Conservation (phyloP, 306 rosid genomes). For the Citrullus mucosospermus region DNA sequence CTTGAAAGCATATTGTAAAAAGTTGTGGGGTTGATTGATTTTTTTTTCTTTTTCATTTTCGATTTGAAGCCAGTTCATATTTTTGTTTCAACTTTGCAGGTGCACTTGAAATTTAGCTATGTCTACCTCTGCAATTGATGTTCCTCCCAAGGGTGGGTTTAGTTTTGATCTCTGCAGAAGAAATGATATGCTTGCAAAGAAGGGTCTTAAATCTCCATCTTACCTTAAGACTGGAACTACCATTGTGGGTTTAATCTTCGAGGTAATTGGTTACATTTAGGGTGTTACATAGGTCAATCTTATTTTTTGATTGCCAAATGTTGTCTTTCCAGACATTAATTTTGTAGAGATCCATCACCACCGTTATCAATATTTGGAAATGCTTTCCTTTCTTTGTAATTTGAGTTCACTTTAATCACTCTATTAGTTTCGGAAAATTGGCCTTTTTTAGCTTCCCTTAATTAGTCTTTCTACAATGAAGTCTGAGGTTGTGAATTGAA, state of each 20-base stretch:
- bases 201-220: slow-evolving; percentile 46
- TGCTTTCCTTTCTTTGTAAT: neutral
- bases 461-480: neutral
- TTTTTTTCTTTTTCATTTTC: neutral
- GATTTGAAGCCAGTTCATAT: neutral
- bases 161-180: slow-evolving; percentile 83
- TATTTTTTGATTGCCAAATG: neutral
- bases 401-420: neutral
- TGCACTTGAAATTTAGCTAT: slow-evolving; percentile 20
- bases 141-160: slow-evolving; percentile 83
- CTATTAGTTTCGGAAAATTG: neutral
- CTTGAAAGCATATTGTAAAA: neutral
- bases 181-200: slow-evolving; percentile 66
- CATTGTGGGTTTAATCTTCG: slow-evolving; percentile 69
- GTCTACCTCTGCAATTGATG: slow-evolving; percentile 38
- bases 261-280: slow-evolving; percentile 25
- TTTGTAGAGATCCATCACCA: neutral
- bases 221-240: slow-evolving; percentile 86
- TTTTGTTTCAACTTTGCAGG: slow-evolving; percentile 11
- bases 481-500: neutral
- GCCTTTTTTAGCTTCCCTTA: neutral
- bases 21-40: neutral
- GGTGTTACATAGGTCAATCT: neutral
- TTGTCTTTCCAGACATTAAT: neutral
- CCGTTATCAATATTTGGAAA: neutral